Evolutionary conservation across 805 yeast species (phyloP), one percentile per base, ranked within the genome.

Genomic region (Starmerella scarabaei): DNA sequence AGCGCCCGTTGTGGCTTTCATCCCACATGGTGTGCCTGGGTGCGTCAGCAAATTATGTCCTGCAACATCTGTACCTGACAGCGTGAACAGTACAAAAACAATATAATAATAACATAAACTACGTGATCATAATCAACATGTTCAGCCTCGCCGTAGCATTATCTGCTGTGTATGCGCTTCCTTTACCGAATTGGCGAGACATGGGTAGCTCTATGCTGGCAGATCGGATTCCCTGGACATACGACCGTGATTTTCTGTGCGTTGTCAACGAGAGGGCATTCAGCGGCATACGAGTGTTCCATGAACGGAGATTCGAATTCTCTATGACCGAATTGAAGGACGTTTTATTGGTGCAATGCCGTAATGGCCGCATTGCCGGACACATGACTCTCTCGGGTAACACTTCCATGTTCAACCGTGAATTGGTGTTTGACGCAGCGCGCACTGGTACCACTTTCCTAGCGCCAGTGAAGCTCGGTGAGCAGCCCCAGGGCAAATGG

Each of bases 211-310:
- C 26, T 7, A 7, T 23, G 26, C 7, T 23, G 7, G 26, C 26
- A 7, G 26, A 23, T 11, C 26, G 26, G 9, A 11, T 23, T 7
- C 26, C 26, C 7, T 23, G 26, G 26, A 23, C 7, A 7, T 23
- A 23, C 11, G 34, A 30, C 27, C 33, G 35, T 33, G 41, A 40
- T 31, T 11, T 7, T 16, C 3, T 34, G 30, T 44, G 48, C 31
- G 19, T 23, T 12, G 20, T 44, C 8, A 36, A 41, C 28, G 36
- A 19, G 9, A 37, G 48, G 3, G 36, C 45, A 6, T 44, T 23
- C 30, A 32, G 43, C 6, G 48, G 48, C 11, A 15, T 38, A 1
- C 42, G 43, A 6, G 29, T 44, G 14, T 21, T 41, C 30, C 36
- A 38, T 16, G 48, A 41, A 16, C 36, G 35, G 12, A 28, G 20